Conservation (phyloP, 108 stramenopile genomes). For the Conticribra weissflogii region DNA sequence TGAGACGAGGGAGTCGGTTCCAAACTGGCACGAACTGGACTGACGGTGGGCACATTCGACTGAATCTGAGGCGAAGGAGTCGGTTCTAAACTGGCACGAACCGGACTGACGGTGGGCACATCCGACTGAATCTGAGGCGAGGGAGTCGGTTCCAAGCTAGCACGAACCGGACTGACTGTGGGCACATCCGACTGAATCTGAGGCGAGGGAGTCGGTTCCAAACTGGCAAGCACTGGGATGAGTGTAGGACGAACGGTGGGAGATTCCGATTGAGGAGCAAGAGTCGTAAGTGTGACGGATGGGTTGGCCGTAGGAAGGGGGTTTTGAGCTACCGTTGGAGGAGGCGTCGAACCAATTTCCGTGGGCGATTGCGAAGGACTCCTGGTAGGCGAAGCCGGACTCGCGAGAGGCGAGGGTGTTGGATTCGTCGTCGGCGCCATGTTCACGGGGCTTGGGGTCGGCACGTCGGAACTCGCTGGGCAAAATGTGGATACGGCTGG, state of each 20-base stretch:
- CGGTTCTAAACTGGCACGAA: no score
- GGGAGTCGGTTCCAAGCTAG: background rate
- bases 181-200: background rate
- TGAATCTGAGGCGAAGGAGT: no score
- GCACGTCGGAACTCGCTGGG: constrained; percentile 6
- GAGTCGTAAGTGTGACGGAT: no score
- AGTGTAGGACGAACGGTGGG: background rate
- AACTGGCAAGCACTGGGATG: no score
- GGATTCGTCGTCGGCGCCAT: background rate
- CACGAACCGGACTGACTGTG: no score
- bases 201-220: background rate
- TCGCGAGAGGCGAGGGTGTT: no score
- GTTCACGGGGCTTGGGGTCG: constrained; percentile 1
- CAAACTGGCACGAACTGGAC: no score
- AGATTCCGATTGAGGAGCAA: background rate
- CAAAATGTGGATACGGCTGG: constrained; percentile 12
- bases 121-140: background rate
- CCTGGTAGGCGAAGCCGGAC: background rate
- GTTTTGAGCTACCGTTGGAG: background rate
- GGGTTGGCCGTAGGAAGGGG: no score
- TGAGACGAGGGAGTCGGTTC: no score
- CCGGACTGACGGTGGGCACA: no score
- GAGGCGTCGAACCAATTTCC: background rate
- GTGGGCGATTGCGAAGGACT: background rate
- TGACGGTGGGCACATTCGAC: no score